phyloP scores from a whole-genome alignment of 352 stramenopile species.

The Aphanomyces euteiches region DNA sequence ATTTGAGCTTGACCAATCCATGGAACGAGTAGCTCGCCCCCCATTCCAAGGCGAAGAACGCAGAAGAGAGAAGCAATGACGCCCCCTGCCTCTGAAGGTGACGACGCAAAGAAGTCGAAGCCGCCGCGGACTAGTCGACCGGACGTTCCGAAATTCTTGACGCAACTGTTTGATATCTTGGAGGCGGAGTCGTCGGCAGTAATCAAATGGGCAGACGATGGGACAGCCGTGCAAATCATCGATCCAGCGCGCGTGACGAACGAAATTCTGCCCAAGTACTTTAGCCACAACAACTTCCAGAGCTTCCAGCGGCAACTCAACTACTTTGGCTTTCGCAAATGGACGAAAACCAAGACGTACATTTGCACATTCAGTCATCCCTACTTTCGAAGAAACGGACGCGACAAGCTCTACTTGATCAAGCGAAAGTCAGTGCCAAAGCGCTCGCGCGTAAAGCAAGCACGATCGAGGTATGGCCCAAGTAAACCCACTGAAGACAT shows the following conservation, averaged over 20 bases:
- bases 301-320: slow-evolving; percentile 85
- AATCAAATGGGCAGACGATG: slow-evolving; percentile 52
- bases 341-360: slow-evolving; percentile 58
- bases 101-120: neutral
- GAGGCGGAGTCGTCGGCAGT: slow-evolving; percentile 46
- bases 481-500: too few species aligned
- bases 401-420: slow-evolving; percentile 68
- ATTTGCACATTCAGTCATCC: slow-evolving; percentile 84
- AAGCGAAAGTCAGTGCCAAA: slow-evolving; percentile 75
- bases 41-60: too few species aligned
- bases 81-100: neutral
- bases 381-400: slow-evolving; percentile 71
- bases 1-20: slow-evolving; percentile 20
- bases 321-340: slow-evolving; percentile 83
- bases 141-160: slow-evolving; percentile 51
- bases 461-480: too few species aligned
- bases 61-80: neutral
- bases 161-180: slow-evolving; percentile 55
- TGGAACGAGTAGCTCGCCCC: too few species aligned
- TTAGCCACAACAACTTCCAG: slow-evolving; percentile 87
- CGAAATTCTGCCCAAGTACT: slow-evolving; percentile 82
- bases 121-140: slow-evolving; percentile 30
- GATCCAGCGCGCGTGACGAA: slow-evolving; percentile 51
- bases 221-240: slow-evolving; percentile 46
- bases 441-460: slow-evolving; percentile 33